Evolutionary conservation across 108 stramenopile genomes (phyloP), one percentile per base, ranked within the genome.

Genomic region (Chaetoceros muelleri): DNA sequence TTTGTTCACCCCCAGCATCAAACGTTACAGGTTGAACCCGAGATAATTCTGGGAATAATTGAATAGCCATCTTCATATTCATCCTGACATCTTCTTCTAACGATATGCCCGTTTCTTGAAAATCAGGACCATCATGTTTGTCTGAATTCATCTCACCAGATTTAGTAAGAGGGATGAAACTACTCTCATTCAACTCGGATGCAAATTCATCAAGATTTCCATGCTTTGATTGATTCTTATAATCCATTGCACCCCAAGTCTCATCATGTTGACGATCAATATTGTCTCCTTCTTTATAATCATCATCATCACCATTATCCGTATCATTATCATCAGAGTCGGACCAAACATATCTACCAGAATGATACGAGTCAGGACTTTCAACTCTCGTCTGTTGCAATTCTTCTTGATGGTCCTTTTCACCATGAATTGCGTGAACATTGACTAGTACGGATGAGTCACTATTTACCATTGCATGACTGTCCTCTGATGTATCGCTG

Each of bases 121-220:
- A 34, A 59, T 0, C 52, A 1, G 24, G 34, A 50, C 46, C 40
- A 46, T 34, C 21, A 7, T 19, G 49, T 26, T 66, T 53, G 16
- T 70, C 66, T 30, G 57, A 46, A 44, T 65, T 44, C 21, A 57
- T 52, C 18, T 62, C 48, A 26, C 57, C 64, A 31, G 61, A 63
- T 0, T 55, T 45, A 30, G 55, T 48, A 50, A 66, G 46, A 0
- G 61, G 31, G 53, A 62, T 51, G 48, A 44, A 53, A 44, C 28
- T 21, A 57, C 67, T 55, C 17, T 80, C 72, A 2, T 77, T 77
- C 53, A 83, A 83, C 18, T 79, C 31, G 7, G 34, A 34, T 10
- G 71, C 49, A 8, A 83, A 53, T 25, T 79, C 57, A 49, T 60
- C 63, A 22, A 85, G 62, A 69, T 87, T 84, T 1, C 62, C 56